Base-by-base conservation (phyloP, 352 stramenopile species). In the Phytophthora crassamura region DNA sequence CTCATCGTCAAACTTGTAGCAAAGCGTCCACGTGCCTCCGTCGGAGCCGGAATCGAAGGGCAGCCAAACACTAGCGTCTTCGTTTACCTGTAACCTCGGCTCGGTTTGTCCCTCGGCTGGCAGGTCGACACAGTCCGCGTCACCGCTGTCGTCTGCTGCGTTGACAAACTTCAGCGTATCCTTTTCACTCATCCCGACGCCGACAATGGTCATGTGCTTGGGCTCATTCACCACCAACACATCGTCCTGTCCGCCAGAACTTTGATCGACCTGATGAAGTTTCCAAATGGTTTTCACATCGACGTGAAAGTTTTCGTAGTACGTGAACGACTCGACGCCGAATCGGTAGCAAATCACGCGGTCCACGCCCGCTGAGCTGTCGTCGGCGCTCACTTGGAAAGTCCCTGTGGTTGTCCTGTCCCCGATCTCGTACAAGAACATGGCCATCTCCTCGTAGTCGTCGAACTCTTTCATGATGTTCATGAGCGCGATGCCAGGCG, bases 401-500 rank as follows among this genome's bases (percentile, higher is more conserved):
- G 59, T 77, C 1, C 80, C 81, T 4, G 78, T 68, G 1, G 83
- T 84, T 3, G 81, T 66, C 0, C 58, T 64, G 1, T 53, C 41
- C 6, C 78, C 72, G 36, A 79, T 82, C 39, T 88, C 77, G 42
- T 91, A 91, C 35, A 91, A n/a, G 56, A 84, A 90, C 62, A 90
- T 82, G 4, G 80, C 77, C 79, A 89, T 90, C 34, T 90, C 79
- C 5, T 57, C 36, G 11, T 72, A 74, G 28, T 90, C 74, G 28
- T 91, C 83, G 38, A 86, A 91, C 36, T 90, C 79, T 34, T 87
- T 88, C 20, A 84, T 75, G 25, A 90, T 73, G 25, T 89, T 89
- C 7, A 68, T 34, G 2, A 90, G 63, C 9, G 69, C 64, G 33
- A 88, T 67, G 0, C 83, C 83, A 0, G 71, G 70, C 1, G 32